Base-by-base conservation (phyloP, 2,329 filamentous ascomycete species). In the Arthrinium puccinioides region DNA sequence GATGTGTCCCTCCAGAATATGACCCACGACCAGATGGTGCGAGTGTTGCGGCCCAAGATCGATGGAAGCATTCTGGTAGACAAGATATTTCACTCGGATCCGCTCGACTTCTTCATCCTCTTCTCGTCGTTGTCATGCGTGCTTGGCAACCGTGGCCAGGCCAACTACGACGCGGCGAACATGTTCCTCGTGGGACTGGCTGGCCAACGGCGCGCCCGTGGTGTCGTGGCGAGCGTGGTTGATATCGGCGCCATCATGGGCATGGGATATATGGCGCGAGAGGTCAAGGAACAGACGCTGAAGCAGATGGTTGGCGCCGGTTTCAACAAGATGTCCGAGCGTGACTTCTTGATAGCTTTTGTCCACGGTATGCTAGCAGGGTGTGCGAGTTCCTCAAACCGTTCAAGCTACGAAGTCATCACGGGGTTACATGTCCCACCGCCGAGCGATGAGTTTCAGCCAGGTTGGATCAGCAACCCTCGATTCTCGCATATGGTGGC, bases 91-190 rank as follows among this genome's bases (percentile, higher is more conserved):
- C 5, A n/a, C 11, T 15, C 11, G 11, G 27, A 29, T 13, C 27
- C 27, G 27, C 34, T 41, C n/a, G 27, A 37, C 9, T 41, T 41
- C 23, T 33, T 41, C 28, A 28, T 41, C 29, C 29, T 41, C 25
- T 20, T 40, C 13, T 40, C 38, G n/a, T 40, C 38, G 2, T 19
- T 36, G 2, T 31, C 33, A 13, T 24, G 32, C 14, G 21, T 40
- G 15, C 15, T 31, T n/a, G 38, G 38, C 18, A 40, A 32, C 27
- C 38, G 29, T 16, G 38, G 33, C 14, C 38, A 40, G 32, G 19
- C 32, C 1, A 40, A 40, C 32, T 40, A 40, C 38, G 28, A 32
- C 9, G 32, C 32, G 5, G 38, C 28, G 2, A 31, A 27, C 7
- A 32, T 29, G 3, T 40, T 36, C n/a, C 38, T 33, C 13, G 38